Base-by-base conservation (phyloP, 805 yeast genomes). In the Schwanniomyces occidentalis region DNA sequence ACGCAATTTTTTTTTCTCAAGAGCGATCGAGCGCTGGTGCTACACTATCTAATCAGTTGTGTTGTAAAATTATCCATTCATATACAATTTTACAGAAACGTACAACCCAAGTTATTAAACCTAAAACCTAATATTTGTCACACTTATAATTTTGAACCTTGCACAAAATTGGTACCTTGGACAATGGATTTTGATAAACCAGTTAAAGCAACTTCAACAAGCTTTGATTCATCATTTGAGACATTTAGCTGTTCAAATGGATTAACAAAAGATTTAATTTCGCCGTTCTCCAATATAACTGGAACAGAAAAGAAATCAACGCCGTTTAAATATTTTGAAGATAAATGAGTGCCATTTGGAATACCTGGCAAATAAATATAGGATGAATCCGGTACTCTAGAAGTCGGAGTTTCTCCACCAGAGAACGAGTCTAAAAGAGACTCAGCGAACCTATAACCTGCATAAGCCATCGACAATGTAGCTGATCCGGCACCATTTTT, bases 401-500 rank as follows among this genome's bases (percentile, higher is more conserved):
- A 5, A 13, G 46, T 23, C 4, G 58, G 45, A 24, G 45, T 42
- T 27, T 30, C 37, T 30, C 42, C 38, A 21, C 55, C 49, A 4
- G 45, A 33, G 30, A 52, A 40, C 2, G 73, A 68, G 44, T 53
- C 53, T 49, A 68, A 55, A 39, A 68, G 62, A 49, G 70, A 56
- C 44, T 77, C 81, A 19, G 89, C 85, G 58, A 88, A 84, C 49
- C 82, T 75, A 71, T 76, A 86, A 22, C 95, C 96, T 22, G 96
- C 96, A 52, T 81, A 84, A 7, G 97, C 97, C 97, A 90, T 91
- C 19, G 95, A 85, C 48, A 90, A 73, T 23, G 98, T 90, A 38
- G 97, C 97, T 31, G 96, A 86, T 25, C 97, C 97, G 34, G 82
- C 82, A 45, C 97, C 97, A 52, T 86, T 83, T 71, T 90, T 90